phyloP scores from a whole-genome alignment of 495 filamentous ascomycete genomes.

The Hypoxylon crocopeplum region DNA sequence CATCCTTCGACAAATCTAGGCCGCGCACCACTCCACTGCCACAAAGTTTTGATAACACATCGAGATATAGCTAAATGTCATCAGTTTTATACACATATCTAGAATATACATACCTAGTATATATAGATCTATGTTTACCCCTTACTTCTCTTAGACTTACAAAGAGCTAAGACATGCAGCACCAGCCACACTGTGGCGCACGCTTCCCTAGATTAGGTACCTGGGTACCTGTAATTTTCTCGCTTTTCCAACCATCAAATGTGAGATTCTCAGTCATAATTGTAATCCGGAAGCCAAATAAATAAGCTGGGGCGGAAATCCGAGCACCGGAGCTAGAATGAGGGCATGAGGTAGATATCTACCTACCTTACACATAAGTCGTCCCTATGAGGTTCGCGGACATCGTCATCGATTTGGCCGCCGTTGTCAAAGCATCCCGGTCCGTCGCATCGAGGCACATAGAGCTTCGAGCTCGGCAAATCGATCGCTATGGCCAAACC shows the following conservation, averaged over 20 bases:
- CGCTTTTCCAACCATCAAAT: not conserved
- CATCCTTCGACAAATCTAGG: no score
- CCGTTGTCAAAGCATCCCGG: conserved; percentile 77
- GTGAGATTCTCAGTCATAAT: conserved; percentile 13
- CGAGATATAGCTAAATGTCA: no score
- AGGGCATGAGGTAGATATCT: conserved; percentile 23
- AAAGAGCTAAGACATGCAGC: no score
- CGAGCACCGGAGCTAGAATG: conserved; percentile 14
- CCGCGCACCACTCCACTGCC: no score
- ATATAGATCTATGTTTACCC: no score
- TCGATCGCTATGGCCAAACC: conserved; percentile 78
- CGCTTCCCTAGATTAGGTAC: conserved; percentile 10
- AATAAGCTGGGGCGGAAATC: not conserved
- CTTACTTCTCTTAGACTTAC: no score
- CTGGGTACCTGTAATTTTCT: conserved; percentile 16
- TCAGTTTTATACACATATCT: no score
- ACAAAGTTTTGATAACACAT: no score
- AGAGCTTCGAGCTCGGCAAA: conserved; percentile 74
- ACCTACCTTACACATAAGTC: conserved; percentile 6
- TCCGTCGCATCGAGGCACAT: conserved; percentile 81
- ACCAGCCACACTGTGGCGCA: conserved; percentile 41
- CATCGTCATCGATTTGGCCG: conserved; percentile 76
- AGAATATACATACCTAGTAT: no score
- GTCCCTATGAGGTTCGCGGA: conserved; percentile 55
- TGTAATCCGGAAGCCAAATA: conserved; percentile 10